Base-by-base conservation (phyloP, 805 yeast genomes). In the Pichia occidentalis region DNA sequence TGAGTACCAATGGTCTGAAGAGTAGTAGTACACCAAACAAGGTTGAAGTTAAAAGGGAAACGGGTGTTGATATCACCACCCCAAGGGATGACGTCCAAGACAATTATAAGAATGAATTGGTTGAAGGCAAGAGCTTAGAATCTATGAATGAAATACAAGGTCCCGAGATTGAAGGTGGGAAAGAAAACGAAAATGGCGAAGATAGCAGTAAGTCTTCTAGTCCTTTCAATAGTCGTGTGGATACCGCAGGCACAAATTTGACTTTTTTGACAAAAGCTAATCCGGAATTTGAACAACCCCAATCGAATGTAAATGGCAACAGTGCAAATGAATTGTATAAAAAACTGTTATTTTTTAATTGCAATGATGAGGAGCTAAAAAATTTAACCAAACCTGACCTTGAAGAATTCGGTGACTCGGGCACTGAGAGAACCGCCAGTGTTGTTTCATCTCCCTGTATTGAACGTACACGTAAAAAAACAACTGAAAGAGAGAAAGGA, bases 361-460 rank as follows among this genome's bases (percentile, higher is more conserved):
- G 27, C 27, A 24, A 8, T 24, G 7, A n/a, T 24, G 27, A 14
- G n/a, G 24, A 17, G 11, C 23, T 21, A 25, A 26, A 17, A 25
- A 30, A 7, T 13, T 17, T 6, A 10, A 18, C 7, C 24, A 32
- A 20, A 8, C n/a, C 17, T 24, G 28, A 12, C 35, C 6, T 37
- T 10, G 29, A 26, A 22, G 30, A 33, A 12, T 35, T 29, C 10
- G 36, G 39, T 32, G 42, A 38, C 11, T n/a, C 22, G 11, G 32
- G 24, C 13, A 32, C 21, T 22, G 36, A 33, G 14, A 32, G 23
- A 3, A 28, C 22, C 16, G 14, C 27, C 12, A 34, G 38, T 24
- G 29, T 41, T 18, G 10, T 27, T 6, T 42, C 46, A 11, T 37
- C 43, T 7, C 46, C 48, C 6, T 44, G 46, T 31, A 36, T 35